phyloP scores from a whole-genome alignment of 1,139 yeast species.

The Kurtzmaniella quercitrusa region DNA sequence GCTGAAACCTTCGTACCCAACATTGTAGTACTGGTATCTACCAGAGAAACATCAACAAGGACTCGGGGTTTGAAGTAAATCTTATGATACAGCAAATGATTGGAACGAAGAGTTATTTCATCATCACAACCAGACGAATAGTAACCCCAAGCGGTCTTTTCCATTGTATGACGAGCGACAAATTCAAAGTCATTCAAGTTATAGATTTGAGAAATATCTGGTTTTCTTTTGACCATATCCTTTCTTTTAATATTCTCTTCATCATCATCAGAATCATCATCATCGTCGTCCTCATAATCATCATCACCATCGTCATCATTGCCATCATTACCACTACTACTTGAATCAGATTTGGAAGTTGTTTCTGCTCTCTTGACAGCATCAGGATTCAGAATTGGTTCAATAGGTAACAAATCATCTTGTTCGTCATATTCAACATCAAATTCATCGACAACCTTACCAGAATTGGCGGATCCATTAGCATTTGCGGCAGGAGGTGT shows the following conservation, averaged over 20 bases:
- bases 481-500: constrained; percentile 2
- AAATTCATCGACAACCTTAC: constrained; percentile 33
- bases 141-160: constrained; percentile 85
- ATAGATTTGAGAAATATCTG: constrained; percentile 62
- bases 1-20: constrained; percentile 33
- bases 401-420: constrained; percentile 28
- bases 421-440: constrained; percentile 49
- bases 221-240: constrained; percentile 37
- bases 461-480: constrained; percentile 4
- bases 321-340: constrained; percentile 2
- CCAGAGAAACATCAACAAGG: constrained; percentile 61
- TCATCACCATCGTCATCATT: constrained; percentile 13
- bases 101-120: constrained; percentile 83
- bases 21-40: constrained; percentile 38
- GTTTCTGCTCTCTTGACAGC: background rate
- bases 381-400: background rate
- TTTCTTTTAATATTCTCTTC: constrained; percentile 29
- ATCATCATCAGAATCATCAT: constrained; percentile 30
- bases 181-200: constrained; percentile 79
- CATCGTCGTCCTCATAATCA: constrained; percentile 24
- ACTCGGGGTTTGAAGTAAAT: constrained; percentile 81
- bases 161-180: constrained; percentile 73
- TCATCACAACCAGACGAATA: constrained; percentile 92
- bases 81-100: constrained; percentile 83
- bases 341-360: constrained; percentile 3